A percentile compares a stretch with the other conserved stretches of the same genome.
phyloP scores from a whole-genome alignment of 2,329 filamentous ascomycete genomes.

The Ploettnerulaceae sp. region DNA sequence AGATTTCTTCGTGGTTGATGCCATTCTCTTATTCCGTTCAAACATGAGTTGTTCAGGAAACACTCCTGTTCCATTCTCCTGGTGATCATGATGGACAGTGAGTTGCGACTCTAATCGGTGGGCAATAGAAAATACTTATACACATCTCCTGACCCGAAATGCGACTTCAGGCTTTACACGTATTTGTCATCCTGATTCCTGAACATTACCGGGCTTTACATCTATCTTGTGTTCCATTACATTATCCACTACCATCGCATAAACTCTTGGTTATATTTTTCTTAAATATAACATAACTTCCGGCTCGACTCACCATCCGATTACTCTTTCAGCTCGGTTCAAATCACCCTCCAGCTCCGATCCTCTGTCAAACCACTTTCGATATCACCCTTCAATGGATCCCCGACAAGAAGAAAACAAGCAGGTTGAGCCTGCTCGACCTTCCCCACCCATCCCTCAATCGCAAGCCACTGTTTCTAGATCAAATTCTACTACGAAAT shows the following conservation, averaged over 20 bases:
- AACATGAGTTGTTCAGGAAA: not conserved
- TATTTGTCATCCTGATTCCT: not conserved
- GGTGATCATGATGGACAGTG: not conserved
- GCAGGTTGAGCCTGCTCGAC: conserved; percentile 2
- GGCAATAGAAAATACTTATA: conserved; percentile 4
- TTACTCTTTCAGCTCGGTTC: not conserved
- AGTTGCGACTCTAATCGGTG: not conserved
- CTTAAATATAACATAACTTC: not conserved
- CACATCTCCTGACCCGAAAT: not conserved
- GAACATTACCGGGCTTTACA: not conserved
- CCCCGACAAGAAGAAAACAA: not conserved
- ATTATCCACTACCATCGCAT: not conserved
- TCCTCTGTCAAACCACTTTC: not conserved
- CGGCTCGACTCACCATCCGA: not conserved
- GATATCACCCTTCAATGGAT: not conserved
- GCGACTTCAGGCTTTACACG: not conserved
- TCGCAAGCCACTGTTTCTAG: not conserved
- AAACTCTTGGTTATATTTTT: not conserved
- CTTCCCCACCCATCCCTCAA: not conserved
- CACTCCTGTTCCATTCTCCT: conserved; percentile 1
- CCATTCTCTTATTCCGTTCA: conserved; percentile 3
- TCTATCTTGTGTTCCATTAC: not conserved
- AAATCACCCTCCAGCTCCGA: not conserved
- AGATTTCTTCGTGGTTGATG: not conserved
- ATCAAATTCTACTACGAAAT: not conserved